Conservation (phyloP, 2,329 filamentous ascomycete genomes). For the Botrytis squamosa region DNA sequence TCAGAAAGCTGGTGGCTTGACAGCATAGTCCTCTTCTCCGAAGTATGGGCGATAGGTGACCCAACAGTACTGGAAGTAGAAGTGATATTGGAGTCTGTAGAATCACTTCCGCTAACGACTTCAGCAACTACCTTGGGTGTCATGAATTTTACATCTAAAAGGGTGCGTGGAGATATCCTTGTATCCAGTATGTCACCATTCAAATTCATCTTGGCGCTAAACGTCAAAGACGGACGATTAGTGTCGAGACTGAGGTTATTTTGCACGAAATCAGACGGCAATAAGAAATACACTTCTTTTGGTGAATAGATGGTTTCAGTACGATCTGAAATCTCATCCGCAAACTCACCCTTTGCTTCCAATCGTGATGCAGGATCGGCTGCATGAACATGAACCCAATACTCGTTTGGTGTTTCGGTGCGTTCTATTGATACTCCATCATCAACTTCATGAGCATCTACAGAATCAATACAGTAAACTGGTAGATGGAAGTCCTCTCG, state of each 20-base stretch:
- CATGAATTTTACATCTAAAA: conserved; percentile 58
- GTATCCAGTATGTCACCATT: conserved; percentile 54
- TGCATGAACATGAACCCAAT: conserved; percentile 76
- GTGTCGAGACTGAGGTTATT: conserved; percentile 54
- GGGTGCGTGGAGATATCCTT: conserved; percentile 52
- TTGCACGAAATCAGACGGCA: conserved; percentile 51
- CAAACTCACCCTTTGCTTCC: conserved; percentile 54
- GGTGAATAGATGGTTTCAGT: conserved; percentile 60
- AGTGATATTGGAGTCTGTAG: conserved; percentile 15
- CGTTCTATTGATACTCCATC: conserved; percentile 73
- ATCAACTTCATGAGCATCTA: conserved; percentile 68
- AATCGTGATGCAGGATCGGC: conserved; percentile 77
- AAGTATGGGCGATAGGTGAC: conserved; percentile 2
- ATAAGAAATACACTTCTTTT: conserved; percentile 58
- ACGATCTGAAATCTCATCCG: conserved; percentile 60
- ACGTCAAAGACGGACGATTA: conserved; percentile 56
- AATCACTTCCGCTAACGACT: conserved; percentile 27
- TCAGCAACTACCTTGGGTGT: conserved; percentile 51
- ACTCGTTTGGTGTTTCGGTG: conserved; percentile 51
- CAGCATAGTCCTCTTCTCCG: conserved; percentile 46
- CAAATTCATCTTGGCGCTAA: conserved; percentile 57
- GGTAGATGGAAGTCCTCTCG: conserved; percentile 60
- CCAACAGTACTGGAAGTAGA: conserved; percentile 23
- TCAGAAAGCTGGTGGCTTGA: conserved; percentile 44
- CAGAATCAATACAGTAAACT: conserved; percentile 72